Conservation (phyloP, 441 rosid species). For the Kokia cookei region DNA sequence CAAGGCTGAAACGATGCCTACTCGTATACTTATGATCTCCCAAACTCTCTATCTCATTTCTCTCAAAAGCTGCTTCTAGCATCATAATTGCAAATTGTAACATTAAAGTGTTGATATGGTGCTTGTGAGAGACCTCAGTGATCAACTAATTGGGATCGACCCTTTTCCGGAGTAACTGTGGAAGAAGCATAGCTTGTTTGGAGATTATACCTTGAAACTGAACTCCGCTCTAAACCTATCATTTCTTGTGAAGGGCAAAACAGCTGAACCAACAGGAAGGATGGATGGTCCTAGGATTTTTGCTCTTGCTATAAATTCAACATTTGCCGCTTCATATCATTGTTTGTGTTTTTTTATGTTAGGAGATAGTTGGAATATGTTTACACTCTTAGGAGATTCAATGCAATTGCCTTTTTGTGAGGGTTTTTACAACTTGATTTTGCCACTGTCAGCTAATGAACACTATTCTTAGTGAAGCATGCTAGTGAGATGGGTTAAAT, state of each 20-base stretch:
- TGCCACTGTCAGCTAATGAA: neutral
- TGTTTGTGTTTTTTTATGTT: neutral
- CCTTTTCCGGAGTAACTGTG: neutral
- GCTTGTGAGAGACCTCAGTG: neutral
- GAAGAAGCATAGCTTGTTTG: neutral
- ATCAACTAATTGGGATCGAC: neutral
- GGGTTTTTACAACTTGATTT: neutral
- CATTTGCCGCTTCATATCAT: neutral
- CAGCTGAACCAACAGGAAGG: neutral
- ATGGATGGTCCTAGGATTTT: neutral
- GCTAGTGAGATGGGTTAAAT: neutral
- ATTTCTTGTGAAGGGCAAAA: neutral
- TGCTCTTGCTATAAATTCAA: neutral
- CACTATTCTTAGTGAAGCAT: neutral
- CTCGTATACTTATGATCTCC: neutral
- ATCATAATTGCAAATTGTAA: neutral
- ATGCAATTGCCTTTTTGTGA: neutral
- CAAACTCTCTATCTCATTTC: neutral
- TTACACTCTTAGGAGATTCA: neutral
- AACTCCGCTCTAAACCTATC: neutral
- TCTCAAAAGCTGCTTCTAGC: neutral
- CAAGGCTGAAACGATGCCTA: slow-evolving; percentile 12
- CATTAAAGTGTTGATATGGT: neutral
- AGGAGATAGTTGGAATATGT: neutral
- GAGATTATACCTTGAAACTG: neutral